Base-by-base conservation (phyloP, 2,329 filamentous ascomycete species). In the Cephalotrichum gorgonifer region DNA sequence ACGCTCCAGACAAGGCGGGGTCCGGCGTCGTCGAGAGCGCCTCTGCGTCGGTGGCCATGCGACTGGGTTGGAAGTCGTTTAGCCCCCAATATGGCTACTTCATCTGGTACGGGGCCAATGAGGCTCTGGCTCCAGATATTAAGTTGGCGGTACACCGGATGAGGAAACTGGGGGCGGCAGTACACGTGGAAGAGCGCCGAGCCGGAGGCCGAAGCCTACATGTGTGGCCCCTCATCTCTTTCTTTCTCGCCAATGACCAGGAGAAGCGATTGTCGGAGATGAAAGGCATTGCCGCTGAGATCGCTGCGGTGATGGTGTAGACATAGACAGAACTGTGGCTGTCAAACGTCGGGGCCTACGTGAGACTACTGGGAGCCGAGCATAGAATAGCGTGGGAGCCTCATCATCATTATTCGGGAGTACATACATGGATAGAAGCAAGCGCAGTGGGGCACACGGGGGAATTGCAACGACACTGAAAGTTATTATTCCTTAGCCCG, bases 181-280 rank as follows among this genome's bases (percentile, higher is more conserved):
- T 49, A 9, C 47, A 44, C 27, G 47, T 44, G 15, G 47, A 49
- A n/a, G 30, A 33, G 47, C 53, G 51, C 12, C 28, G 26, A 5
- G 30, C 43, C 11, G 48, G 48, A 20, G 35, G 44, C 14, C 83
- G 78, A 14, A 82, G 79, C 3, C 82, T 93, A 51, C 88, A 94
- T 63, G 87, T 83, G 11, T 94, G 88, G 88, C 86, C 87, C 0
- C 83, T 94, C 20, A 85, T 83, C 9, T 72, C 72, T 43, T 57
- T 79, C n/a, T 79, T 80, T 57, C 61, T 81, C 26, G 68, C 64
- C 43, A 69, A 69, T 25, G 59, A 61, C 38, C 47, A 49, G n/a
- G 65, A 71, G 30, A 65, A 72, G 57, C 72, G 80, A 49, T 60
- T 76, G 49, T 70, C 71, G 53, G 78, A 79, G 3, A 59, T 84